Conservation (phyloP, 768 basidiomycete genomes). For the Myochromella boudieri region DNA sequence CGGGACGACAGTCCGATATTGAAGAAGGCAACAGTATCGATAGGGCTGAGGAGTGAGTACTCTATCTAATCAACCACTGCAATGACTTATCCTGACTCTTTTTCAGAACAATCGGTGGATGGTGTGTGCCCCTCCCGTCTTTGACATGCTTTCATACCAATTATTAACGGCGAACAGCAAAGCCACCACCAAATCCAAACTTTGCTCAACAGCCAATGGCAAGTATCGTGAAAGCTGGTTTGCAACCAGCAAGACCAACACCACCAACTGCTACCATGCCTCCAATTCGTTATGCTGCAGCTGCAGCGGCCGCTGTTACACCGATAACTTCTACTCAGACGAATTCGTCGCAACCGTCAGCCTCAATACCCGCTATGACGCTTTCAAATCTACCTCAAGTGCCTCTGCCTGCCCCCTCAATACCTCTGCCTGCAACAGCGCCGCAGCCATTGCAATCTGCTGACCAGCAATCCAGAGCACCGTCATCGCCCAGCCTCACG, state of each 20-base stretch:
- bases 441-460: slow-evolving; percentile 26
- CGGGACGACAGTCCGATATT: slow-evolving; percentile 76
- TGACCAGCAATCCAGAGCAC: slow-evolving; percentile 42
- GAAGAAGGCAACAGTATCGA: slow-evolving; percentile 67
- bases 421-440: slow-evolving; percentile 36
- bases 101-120: slow-evolving; percentile 68
- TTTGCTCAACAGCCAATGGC: slow-evolving; percentile 78
- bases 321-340: slow-evolving; percentile 27
- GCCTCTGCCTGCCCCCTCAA: slow-evolving; percentile 37
- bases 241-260: slow-evolving; percentile 55
- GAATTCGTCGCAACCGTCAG: slow-evolving; percentile 38
- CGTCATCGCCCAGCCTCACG: slow-evolving; percentile 82
- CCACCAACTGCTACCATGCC: slow-evolving; percentile 63
- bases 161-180: slow-evolving; percentile 37
- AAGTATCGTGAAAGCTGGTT: slow-evolving; percentile 71
- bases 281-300: slow-evolving; percentile 89
- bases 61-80: slow-evolving; percentile 5
- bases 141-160: neutral
- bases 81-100: slow-evolving; percentile 3
- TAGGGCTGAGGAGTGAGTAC: slow-evolving; percentile 71
- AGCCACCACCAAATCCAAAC: slow-evolving; percentile 79
- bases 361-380: slow-evolving; percentile 43
- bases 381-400: slow-evolving; percentile 34
- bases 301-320: slow-evolving; percentile 66
- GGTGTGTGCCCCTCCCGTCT: slow-evolving; percentile 37